Evolutionary conservation across 2,329 filamentous ascomycete species (phyloP).

Genomic region (Colletotrichum sp.): DNA sequence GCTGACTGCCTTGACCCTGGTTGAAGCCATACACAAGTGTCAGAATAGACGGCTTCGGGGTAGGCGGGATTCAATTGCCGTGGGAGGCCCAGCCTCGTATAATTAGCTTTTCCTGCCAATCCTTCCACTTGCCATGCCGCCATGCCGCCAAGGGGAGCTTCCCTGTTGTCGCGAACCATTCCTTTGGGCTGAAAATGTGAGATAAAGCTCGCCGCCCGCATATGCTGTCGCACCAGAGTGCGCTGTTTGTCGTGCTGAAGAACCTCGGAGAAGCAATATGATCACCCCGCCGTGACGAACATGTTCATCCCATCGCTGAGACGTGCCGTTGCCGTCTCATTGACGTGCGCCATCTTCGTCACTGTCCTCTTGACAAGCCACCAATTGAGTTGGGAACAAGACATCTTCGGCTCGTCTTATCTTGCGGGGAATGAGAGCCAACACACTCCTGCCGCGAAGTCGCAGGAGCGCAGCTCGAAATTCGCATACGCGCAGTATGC

Average conservation of each 20-base stretch:
- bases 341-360: background rate
- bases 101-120: background rate
- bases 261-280: background rate
- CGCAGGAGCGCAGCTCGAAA: conserved; percentile 17
- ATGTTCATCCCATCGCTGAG: conserved; percentile 6
- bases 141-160: background rate
- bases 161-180: background rate
- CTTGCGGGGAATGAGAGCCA: background rate
- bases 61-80: background rate
- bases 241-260: background rate
- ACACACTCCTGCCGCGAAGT: background rate
- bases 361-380: background rate
- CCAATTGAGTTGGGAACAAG: background rate
- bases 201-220: background rate
- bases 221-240: background rate
- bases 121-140: background rate
- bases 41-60: background rate
- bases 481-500: conserved; percentile 57
- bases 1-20: background rate
- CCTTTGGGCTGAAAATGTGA: background rate
- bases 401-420: background rate
- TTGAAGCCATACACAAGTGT: background rate
- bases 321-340: background rate
- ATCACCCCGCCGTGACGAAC: background rate
- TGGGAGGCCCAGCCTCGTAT: background rate